Base-by-base conservation (phyloP, 345 rosid genomes). In the Pelargonium nanum region DNA sequence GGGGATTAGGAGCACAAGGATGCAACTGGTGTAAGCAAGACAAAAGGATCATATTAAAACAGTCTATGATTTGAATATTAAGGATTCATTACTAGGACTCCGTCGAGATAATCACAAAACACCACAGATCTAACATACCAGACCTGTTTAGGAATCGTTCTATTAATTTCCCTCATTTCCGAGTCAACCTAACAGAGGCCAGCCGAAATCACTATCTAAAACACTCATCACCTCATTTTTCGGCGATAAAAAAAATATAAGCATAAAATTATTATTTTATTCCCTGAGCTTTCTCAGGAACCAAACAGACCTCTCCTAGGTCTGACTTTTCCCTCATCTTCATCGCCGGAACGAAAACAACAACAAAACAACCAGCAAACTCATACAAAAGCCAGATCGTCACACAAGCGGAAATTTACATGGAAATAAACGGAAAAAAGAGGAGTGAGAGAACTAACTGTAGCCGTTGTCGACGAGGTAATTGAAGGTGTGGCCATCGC, bases 401-500 rank as follows among this genome's bases (percentile, higher is more conserved):
- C 45, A 9, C 1, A 34, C 45, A n/a, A 34, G 45, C 1, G 12
- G 45, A 55, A 51, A 17, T 16, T 5, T 51, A 1, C 5, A 1
- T 15, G 19, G 1, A 51, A 25, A 19, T 2, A 26, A 26, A 60
- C 45, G 45, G 45, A 34, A 34, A 34, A 34, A 3, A 10, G 45
- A 34, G 45, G 45, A 34, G 6, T 34, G 45, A 25, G 26, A 40
- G 20, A 3, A 66, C 48, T 69, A 56, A 75, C 78, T 75, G 70
- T 21, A 75, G 62, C 75, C 72, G 54, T 71, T 71, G 19, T 75
- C 75, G 21, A 75, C 75, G 28, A 75, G 78, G 58, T 67, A 75
- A 53, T 70, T 70, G 70, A 75, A 75, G 34, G 75, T 75, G 62
- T 75, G 78, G 7, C 58, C 75, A 51, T 75, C 72, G 23, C 78